Evolutionary conservation across 768 basidiomycete species (phyloP).

Genomic region (Lactifluus hygrophoroides): DNA sequence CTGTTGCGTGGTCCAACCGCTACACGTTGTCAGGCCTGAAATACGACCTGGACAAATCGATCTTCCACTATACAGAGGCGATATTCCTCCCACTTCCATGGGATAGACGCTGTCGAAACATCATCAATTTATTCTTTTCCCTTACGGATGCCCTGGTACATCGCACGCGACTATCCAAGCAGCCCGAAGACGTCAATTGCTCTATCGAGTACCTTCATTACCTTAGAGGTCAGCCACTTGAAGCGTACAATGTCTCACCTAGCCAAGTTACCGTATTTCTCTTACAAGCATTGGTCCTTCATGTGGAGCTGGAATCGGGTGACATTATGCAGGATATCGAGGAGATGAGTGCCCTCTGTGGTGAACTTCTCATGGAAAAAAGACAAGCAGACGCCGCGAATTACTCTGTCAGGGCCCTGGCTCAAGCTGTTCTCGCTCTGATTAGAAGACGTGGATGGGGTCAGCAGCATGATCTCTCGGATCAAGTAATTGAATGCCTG

Average conservation of each 20-base stretch:
- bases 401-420: too few relatives aligned
- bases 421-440: background rate
- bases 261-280: background rate
- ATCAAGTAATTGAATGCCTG: background rate
- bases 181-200: background rate
- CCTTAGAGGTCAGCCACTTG: background rate
- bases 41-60: background rate
- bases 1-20: background rate
- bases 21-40: background rate
- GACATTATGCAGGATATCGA: background rate
- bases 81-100: background rate
- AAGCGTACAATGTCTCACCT: background rate
- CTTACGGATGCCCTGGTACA: background rate
- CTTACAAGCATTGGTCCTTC: background rate
- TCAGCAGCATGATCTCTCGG: background rate
- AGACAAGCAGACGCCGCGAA: background rate
- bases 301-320: background rate
- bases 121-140: background rate
- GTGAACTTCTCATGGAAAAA: background rate
- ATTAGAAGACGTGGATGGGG: too few relatives aligned
- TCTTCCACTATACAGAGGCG: background rate
- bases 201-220: background rate
- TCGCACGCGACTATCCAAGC: background rate
- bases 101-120: background rate
- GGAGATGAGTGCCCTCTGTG: background rate